Base-by-base conservation (phyloP, 148 eudicot genomes). In the Persicaria maculosa region DNA sequence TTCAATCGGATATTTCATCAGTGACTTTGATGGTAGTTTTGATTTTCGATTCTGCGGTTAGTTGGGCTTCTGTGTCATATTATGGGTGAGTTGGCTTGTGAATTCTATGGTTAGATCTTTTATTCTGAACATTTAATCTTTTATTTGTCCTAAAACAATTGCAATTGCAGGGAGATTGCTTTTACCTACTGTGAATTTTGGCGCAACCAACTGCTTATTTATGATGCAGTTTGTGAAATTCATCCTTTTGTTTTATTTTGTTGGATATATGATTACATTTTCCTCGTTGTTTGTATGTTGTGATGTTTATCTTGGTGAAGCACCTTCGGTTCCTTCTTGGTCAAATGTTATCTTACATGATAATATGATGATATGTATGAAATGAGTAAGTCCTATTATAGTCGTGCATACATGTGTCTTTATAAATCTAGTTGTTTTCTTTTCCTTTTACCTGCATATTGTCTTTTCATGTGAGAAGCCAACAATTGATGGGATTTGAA, bases 131-230 rank as follows among this genome's bases (percentile, higher is more conserved):
- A 55, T 5, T 16, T 55, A 9, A 59, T 59, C 43, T 20, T 31
- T 44, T 36, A 4, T 62, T 62, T 62, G 68, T 36, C 70, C 47
- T 40, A 7, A 65, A 12, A 65, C 47, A 65, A 40, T 65, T 72
- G 57, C 57, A 72, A 40, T 65, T 72, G 57, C 57, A 72, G 74
- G 74, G 74, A 72, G 74, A 47, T 22, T 47, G 58, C 74, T 72
- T 72, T 72, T 72, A 55, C 74, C 74, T 72, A 22, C 11, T 36
- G 12, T 72, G 57, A 72, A 48, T 72, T 46, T 46, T 72, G 58
- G 74, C 57, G 74, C 74, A 72, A 47, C 31, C 74, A 72, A 72
- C 4, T 72, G n/a, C 74, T 57, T 72, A 12, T 52, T 22, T 72
- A 72, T 22, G 54, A 72, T 20, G 74, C 74, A 58, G 74, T 72